A percentile compares a stretch with the other conserved stretches of the same genome.
phyloP scores from a whole-genome alignment of 1,284 basidiomycete species.

The Tilletia walkeri region DNA sequence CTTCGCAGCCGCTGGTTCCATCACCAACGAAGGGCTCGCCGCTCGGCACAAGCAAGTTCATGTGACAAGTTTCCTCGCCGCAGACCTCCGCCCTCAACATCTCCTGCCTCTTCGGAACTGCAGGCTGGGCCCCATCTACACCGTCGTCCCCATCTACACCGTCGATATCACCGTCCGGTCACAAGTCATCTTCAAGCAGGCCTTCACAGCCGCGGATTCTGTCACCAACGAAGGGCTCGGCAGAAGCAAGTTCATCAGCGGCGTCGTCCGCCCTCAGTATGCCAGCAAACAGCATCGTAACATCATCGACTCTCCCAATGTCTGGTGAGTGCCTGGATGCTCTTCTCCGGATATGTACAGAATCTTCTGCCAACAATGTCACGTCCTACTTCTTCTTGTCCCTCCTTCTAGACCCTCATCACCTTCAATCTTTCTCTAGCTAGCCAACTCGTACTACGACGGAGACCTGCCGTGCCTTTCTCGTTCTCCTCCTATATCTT shows the following conservation, averaged over 20 bases:
- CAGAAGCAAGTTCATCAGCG: conserved; percentile 39
- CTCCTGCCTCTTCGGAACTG: too few species aligned
- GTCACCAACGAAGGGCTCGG: conserved; percentile 39
- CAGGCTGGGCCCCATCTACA: too few species aligned
- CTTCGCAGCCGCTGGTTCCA: conserved; percentile 33
- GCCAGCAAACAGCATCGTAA: conserved; percentile 34
- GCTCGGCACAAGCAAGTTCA: conserved; percentile 39
- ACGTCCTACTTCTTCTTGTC: too few species aligned
- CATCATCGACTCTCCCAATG: too few species aligned
- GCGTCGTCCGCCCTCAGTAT: conserved; percentile 38
- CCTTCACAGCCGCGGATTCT: conserved; percentile 34
- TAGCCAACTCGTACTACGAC: too few species aligned
- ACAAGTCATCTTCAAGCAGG: conserved; percentile 26
- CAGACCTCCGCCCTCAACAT: conserved; percentile 37
- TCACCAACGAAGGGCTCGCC: conserved; percentile 36
- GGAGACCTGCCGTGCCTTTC: too few species aligned
- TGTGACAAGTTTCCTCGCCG: conserved; percentile 22
- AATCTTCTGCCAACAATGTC: too few species aligned
- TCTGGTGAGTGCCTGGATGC: too few species aligned
- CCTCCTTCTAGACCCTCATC: too few species aligned
- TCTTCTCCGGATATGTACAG: too few species aligned
- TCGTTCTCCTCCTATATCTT: too few species aligned
- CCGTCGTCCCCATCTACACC: conserved; percentile 33
- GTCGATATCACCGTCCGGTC: conserved; percentile 36
- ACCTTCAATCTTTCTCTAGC: too few species aligned